Base-by-base conservation (phyloP, 129 eudicot species). In the Flaveria bidentis region DNA sequence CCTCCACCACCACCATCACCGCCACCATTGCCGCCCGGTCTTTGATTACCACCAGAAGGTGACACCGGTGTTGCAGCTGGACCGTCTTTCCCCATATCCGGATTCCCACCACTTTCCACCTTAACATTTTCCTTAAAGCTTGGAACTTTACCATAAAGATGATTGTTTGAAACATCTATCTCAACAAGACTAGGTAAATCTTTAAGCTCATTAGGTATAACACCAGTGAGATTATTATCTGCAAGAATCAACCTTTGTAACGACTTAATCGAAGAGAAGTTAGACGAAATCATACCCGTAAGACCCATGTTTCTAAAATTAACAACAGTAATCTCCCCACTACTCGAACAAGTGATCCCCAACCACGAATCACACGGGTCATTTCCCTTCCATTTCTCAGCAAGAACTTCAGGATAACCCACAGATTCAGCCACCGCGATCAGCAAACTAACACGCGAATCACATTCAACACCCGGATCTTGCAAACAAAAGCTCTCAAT, bases 321-420 rank as follows among this genome's bases (percentile, higher is more conserved):
- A 67, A 91, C 84, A 50, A 81, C 81, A 0, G 88, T 87, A 62
- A 93, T 78, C 13, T 84, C 87, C 25, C 87, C 88, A 1, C 69
- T 60, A 47, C 17, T 45, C 17, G 83, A 73, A 72, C 99, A 95
- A 23, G 85, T 81, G 46, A 91, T 76, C 41, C 99, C 99, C 73
- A 87, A 64, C 99, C 99, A 95, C 23, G 78, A 80, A 70, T 75
- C 67, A 84, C 97, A 95, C 0, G 97, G 99, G 60, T 89, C 71
- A 58, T 95, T 91, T 22, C 94, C 97, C 0, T 90, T 76, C 99
- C 99, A 95, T 1, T 90, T 87, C 26, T 69, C 73, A 41, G 87
- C 91, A 69, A 95, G 88, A 80, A 72, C 75, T 1, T 67, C 45
- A 2, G 99, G 97, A 62, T 89, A 95, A 63, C 87, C 94, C 20